These are phyloP conservation scores for Ceratobasidium sp. DNA, from an alignment of 1,284 basidiomycete genomes.

Conservation along the genomic window DNA sequence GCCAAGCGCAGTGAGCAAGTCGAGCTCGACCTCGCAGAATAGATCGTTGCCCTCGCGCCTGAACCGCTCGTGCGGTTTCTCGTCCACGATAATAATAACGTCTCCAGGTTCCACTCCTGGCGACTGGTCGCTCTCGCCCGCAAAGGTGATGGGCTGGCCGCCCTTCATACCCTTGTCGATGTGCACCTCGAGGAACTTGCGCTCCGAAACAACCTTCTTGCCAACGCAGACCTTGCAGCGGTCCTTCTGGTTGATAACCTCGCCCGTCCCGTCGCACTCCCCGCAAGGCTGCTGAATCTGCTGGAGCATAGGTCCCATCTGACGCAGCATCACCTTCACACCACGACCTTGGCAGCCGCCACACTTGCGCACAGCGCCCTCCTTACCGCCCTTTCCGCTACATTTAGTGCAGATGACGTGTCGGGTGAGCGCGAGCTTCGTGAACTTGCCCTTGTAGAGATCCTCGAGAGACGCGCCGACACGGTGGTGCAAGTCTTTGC, in stretches of 20 bases:
- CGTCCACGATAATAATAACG: conserved; percentile 96
- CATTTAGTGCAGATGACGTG: conserved; percentile 95
- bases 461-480: conserved; percentile 97
- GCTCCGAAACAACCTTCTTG: conserved; percentile 94
- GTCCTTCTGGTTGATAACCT: conserved; percentile 95
- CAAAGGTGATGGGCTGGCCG: conserved; percentile 95
- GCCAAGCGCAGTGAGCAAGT: conserved; percentile 92
- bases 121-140: conserved; percentile 96
- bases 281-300: conserved; percentile 97
- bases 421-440: conserved; percentile 96
- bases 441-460: conserved; percentile 98
- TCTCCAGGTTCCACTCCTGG: conserved; percentile 93
- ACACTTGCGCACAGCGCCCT: conserved; percentile 90
- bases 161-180: conserved; percentile 99
- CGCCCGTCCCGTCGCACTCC: conserved; percentile 92
- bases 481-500: conserved; percentile 98
- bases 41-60: conserved; percentile 95
- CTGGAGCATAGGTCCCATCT: conserved; percentile 99
- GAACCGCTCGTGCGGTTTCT: conserved; percentile 93
- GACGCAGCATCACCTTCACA: conserved; percentile 90
- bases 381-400: conserved; percentile 97
- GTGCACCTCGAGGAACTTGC: conserved; percentile 98
- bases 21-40: conserved; percentile 86
- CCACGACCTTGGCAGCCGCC: conserved; percentile 88
- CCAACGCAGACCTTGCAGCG: conserved; percentile 94